Base-by-base conservation (phyloP, 140 eudicot genomes). In the Ambrosia hybrid region DNA sequence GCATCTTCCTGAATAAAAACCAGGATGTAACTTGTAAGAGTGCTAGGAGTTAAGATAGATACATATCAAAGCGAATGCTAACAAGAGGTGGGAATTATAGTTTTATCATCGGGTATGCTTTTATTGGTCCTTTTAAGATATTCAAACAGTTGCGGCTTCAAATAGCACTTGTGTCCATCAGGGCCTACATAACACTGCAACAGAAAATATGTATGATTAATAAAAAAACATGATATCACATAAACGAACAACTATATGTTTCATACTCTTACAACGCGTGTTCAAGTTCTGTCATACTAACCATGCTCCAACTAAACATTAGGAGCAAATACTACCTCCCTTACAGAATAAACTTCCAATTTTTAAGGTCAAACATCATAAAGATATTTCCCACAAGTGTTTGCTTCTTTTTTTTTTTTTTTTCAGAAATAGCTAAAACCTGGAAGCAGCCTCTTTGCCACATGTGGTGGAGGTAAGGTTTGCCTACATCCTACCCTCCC, bases 101-200 rank as follows among this genome's bases (percentile, higher is more conserved):
- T 73, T 17, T 52, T 64, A 73, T 60, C 78, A 41, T 0, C 34
- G 56, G 60, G 39, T 14, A 14, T 9, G 72, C 75, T 46, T 67
- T 43, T 49, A 14, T 61, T 64, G 9, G 51, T 6, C 49, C 75
- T 78, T 51, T 70, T 67, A 55, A 91, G 83, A 80, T 86, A 78
- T 34, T 83, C 81, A 16, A 65, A 57, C 52, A 91, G 96, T 67
- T 87, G 78, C 0, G 96, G 91, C 85, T 84, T 88, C 9, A 93
- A 86, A 78, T 86, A 91, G 73, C 86, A 88, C 75, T 78, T 86
- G 76, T 70, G 77, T 79, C 92, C 95, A 58, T 72, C 57, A 37
- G 86, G 74, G 52, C 80, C 87, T 58, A 79, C 55, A 71, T 69
- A 88, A 45, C 85, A 76, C 97, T 91, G 90, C 78, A 75, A 77